phyloP scores from a whole-genome alignment of 306 rosid genomes.

The Trifolium dubium region DNA sequence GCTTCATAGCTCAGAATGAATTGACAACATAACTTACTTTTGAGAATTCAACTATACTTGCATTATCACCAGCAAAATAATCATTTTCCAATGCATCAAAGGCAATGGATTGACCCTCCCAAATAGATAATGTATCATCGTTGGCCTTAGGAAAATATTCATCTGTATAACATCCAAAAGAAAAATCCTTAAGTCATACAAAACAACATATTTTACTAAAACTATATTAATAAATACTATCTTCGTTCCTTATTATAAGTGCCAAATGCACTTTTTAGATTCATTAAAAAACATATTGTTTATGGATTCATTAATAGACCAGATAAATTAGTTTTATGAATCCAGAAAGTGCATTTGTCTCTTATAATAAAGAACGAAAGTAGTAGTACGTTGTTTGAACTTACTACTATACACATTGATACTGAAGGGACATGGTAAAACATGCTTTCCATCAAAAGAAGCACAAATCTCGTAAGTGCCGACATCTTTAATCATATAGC shows the following conservation, averaged over 20 bases:
- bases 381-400: conserved; percentile 41
- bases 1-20: too few relatives aligned
- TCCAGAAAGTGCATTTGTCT: too few relatives aligned
- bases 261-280: too few relatives aligned
- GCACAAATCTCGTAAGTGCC: conserved; percentile 79
- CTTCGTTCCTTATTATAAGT: too few relatives aligned
- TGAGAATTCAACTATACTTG: conserved; percentile 63
- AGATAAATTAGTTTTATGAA: too few relatives aligned
- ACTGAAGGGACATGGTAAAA: conserved; percentile 66
- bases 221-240: not conserved
- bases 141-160: conserved; percentile 81
- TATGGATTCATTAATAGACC: too few relatives aligned
- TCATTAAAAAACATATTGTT: too few relatives aligned
- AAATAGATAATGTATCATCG: conserved; percentile 61
- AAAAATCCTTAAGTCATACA: conserved; percentile 6
- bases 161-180: conserved; percentile 51
- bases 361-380: too few relatives aligned
- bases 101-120: conserved; percentile 91
- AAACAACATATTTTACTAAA: conserved; percentile 5
- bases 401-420: too few relatives aligned
- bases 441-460: conserved; percentile 59
- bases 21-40: conserved; percentile 53
- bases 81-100: conserved; percentile 73
- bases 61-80: conserved; percentile 75
- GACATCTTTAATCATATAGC: conserved; percentile 63